Percentiles rank a stretch among this genome's conserved stretches.
Evolutionary conservation across 345 rosid species (phyloP).

Genomic region (Syzygium aromaticum): DNA sequence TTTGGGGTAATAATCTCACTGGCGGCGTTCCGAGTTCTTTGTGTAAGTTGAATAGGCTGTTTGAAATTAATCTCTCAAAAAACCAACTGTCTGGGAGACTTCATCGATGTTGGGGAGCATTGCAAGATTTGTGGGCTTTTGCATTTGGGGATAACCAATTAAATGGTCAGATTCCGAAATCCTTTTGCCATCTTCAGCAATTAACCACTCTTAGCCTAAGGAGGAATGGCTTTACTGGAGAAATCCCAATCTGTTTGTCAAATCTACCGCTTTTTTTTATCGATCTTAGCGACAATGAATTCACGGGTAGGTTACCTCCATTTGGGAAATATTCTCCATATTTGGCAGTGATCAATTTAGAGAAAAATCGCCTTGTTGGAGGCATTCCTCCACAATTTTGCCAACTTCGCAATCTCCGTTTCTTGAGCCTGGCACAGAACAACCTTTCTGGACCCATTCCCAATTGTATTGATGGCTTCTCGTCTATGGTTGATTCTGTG

Average conservation of each 20-base stretch:
- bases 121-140: neutral
- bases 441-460: neutral
- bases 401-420: neutral
- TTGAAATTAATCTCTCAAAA: neutral
- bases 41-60: neutral
- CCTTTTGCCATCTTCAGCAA: neutral
- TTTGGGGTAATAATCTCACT: neutral
- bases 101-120: neutral
- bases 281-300: neutral
- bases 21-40: neutral
- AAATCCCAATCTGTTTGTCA: neutral
- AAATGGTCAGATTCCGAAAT: neutral
- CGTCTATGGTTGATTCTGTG: neutral
- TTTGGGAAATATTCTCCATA: neutral
- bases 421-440: neutral
- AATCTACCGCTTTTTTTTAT: fast-evolving
- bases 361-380: neutral
- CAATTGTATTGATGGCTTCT: neutral
- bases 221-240: neutral
- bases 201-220: neutral
- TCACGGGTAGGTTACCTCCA: neutral
- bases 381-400: neutral
- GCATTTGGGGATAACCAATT: neutral
- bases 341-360: neutral
- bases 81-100: neutral